Evolutionary conservation across 371 early-diverging fungal species (phyloP), one percentile per base, ranked within the genome.

Genomic region (Paraphysoderma sedebokerense): DNA sequence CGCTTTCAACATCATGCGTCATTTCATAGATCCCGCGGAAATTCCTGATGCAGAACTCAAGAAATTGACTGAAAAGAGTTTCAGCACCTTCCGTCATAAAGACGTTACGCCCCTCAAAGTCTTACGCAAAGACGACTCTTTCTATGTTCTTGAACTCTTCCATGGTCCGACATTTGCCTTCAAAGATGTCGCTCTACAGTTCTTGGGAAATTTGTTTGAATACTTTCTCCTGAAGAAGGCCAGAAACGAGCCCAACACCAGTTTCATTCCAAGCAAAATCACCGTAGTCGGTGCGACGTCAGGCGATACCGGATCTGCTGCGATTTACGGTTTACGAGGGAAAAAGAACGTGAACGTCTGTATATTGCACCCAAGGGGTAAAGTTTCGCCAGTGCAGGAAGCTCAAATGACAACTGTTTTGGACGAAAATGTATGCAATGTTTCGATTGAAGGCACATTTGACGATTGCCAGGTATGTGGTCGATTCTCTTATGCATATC

Each of bases 101-200:
- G 73, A 80, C 9, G 81, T 91, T 46, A 83, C 88, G 3, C 93
- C 93, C 23, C 53, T 90, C 35, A 77, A 72, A 46, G 68, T 76
- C 58, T 62, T 89, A 50, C 17, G 41, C 56, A 54, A 34, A 19
- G 26, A 38, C 12, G 46, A 51, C 23, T 45, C 60, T 34, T 56
- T 85, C 36, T 76, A 77, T 49, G 68, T 92, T 12, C 70, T 96
- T 48, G 95, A 96, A 67, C 74, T 96, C 34, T 92, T 88, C 81
- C 92, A 90, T 53, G 97, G 95, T 2, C 95, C 95, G 11, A 95
- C 95, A 2, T 90, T 89, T 66, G 93, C 93, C 20, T 96, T 96
- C 71, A 96, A 96, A 68, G 97, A 96, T 53, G 92, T 93, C 35
- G 97, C 95, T 6, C 70, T 93, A 52, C 97, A 96, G 65, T 82